Base-by-base conservation (phyloP, 108 stramenopile species). In the Pseudonitzschia multiseries region DNA sequence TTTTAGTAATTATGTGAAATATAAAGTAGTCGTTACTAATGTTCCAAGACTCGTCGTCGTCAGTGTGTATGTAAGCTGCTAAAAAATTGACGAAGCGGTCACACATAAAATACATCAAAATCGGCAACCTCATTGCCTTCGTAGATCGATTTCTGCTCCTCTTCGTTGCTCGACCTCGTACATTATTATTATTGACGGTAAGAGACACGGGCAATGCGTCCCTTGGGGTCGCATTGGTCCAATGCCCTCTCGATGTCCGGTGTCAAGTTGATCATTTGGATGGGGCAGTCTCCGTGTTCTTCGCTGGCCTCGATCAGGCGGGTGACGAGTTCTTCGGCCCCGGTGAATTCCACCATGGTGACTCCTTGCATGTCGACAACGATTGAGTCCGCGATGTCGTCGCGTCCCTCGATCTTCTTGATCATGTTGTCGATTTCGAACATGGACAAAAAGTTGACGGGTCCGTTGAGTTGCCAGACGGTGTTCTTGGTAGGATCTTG, bases 321-420 rank as follows among this genome's bases (percentile, higher is more conserved):
- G 24, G 42, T 76, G 65, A 76, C 80, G 32, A 81, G 32, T 68
- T 81, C 80, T 68, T 81, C 80, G 13, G 76, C 70, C 15, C 80
- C 80, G 24, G 80, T 81, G 51, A 81, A 81, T 62, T 81, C 80
- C 24, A 81, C 21, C 21, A 33, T 27, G 22, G 80, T 76, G 22
- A 72, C 65, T 5, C 63, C 74, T 8, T 66, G 18, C 75, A 81
- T 69, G 66, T 81, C 80, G 41, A 81, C 14, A 12, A 81, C 75
- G 33, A 81, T 73, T 5, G 57, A 18, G 5, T 71, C 36, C 6
- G 28, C 20, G 20, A 17, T 68, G 2, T 51, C 29, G 28, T 69
- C 44, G n/a, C 32, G 57, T 26, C 62, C 63, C 63, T 57, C 29
- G 33, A 77, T 65, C 22, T 43, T 43, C n/a, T 46, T 44, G n/a